Base-by-base conservation (phyloP, 306 rosid species). In the Castanospermum australe region DNA sequence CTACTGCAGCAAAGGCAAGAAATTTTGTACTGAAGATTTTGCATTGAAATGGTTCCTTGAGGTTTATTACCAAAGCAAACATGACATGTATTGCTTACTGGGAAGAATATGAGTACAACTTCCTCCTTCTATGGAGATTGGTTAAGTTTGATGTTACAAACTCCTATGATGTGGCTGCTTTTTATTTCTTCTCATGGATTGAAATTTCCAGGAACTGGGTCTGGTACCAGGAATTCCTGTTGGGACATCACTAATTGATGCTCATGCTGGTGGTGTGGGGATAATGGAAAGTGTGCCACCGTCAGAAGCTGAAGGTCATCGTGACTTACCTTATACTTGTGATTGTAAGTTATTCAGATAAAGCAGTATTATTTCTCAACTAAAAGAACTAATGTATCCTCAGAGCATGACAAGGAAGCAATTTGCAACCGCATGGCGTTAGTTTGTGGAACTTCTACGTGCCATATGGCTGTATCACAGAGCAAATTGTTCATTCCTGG, bases 191-290 rank as follows among this genome's bases (percentile, higher is more conserved):
- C 5, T 42, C 5, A 38, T 15, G 60, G 68, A 39, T 84, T 82
- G 85, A 59, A 79, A 83, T 67, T 86, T 86, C 65, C 96, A 95
- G 98, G 99, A 95, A 85, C 77, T 95, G 71, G 97, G 92, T 73
- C 90, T 95, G 73, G 76, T 90, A 72, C 83, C 93, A 41, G 98
- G 99, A 56, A 93, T 91, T 80, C 98, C 98, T 71, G 99, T 95
- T 77, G 99, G 96, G 79, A 90, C 97, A 67, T 93, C 98, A 28
- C 79, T 93, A 56, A 93, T 95, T 76, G 99, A 95, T 85, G 99
- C 98, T 87, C 98, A 95, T 85, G 98, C 98, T 20, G 98, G 99
- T 84, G 99, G 97, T 17, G 98, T 93, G 81, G 99, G 98, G 77
- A 96, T 90, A 66, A 88, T 93, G 87, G 99, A 91, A 93, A 89